Evolutionary conservation across 129 eudicot species (phyloP).

Genomic region (Lactuca saligna): DNA sequence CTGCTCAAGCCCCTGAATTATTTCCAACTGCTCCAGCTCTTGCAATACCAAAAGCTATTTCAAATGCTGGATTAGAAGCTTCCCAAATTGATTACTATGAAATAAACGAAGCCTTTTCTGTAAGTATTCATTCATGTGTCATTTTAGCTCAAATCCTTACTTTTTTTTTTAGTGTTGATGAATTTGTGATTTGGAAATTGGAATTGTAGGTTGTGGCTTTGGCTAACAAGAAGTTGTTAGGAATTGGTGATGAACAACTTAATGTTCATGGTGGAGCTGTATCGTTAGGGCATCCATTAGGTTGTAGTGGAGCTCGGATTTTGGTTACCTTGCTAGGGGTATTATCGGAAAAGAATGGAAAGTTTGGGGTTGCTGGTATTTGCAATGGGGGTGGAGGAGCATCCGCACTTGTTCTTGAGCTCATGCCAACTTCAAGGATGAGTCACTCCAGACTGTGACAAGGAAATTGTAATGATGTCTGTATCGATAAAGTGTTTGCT

Average conservation of each 20-base stretch:
- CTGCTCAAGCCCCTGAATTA: slow-evolving; percentile 96
- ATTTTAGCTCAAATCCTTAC: not conserved
- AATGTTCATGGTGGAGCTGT: slow-evolving; percentile 97
- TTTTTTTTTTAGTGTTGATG: not conserved
- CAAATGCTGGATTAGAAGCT: slow-evolving; percentile 75
- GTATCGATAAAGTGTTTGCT: not conserved
- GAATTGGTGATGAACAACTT: slow-evolving; percentile 54
- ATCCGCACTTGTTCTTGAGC: slow-evolving; percentile 89
- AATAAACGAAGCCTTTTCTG: slow-evolving; percentile 93
- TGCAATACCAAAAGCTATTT: slow-evolving; percentile 88
- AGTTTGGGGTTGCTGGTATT: slow-evolving; percentile 82
- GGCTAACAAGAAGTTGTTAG: slow-evolving; percentile 79
- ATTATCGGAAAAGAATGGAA: slow-evolving; percentile 66
- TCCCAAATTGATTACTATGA: slow-evolving; percentile 81
- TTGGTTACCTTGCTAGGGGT: slow-evolving; percentile 90
- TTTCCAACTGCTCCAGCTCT: slow-evolving; percentile 95
- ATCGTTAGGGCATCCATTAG: slow-evolving; percentile 94
- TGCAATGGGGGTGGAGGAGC: slow-evolving; percentile 99
- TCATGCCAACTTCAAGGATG: slow-evolving; percentile 53
- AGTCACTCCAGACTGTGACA: slow-evolving; percentile 50
- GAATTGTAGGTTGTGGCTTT: slow-evolving; percentile 87
- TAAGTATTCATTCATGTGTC: slow-evolving; percentile 33
- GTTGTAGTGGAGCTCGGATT: slow-evolving; percentile 98
- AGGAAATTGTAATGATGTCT: slow-evolving; percentile 3
- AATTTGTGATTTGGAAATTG: slow-evolving; percentile 12